A percentile compares a stretch with the other conserved stretches of the same genome.
phyloP scores from a whole-genome alignment of 805 yeast species.

The Sugiyamaella floridensis region DNA sequence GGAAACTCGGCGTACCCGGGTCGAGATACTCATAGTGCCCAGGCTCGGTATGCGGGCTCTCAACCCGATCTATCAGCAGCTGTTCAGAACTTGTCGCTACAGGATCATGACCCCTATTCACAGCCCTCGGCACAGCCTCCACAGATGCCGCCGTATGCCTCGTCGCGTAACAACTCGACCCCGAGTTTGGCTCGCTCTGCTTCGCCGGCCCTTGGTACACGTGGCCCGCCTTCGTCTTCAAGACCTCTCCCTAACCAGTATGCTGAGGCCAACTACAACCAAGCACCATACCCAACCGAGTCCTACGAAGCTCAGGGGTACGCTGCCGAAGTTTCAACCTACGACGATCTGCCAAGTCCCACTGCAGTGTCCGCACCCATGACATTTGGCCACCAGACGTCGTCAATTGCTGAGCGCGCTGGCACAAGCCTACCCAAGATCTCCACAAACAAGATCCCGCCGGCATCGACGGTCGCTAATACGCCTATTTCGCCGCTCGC shows the following conservation, averaged over 20 bases:
- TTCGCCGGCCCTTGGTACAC: not conserved
- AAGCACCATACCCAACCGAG: slow-evolving; percentile 5
- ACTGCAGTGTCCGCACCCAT: slow-evolving; percentile 17
- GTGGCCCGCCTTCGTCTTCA: slow-evolving; percentile 2
- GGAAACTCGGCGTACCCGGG: too few relatives aligned
- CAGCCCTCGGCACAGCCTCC: slow-evolving; percentile 11
- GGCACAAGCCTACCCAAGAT: slow-evolving; percentile 18
- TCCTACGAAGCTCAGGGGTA: not conserved
- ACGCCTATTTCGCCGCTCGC: slow-evolving; percentile 17
- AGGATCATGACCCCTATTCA: slow-evolving; percentile 4
- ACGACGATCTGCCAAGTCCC: slow-evolving; percentile 9
- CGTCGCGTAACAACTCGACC: not conserved
- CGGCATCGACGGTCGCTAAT: slow-evolving; percentile 15
- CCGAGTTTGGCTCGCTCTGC: slow-evolving; percentile 1
- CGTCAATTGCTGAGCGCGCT: slow-evolving; percentile 31
- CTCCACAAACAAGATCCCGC: slow-evolving; percentile 21
- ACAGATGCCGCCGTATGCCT: not conserved
- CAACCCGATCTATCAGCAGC: slow-evolving; percentile 12
- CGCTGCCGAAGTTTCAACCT: not conserved
- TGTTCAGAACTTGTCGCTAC: slow-evolving; percentile 10
- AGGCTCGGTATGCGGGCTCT: slow-evolving; percentile 1
- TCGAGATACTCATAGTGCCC: not conserved
- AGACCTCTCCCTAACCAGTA: slow-evolving; percentile 8
- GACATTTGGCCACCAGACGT: slow-evolving; percentile 32
- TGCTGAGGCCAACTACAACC: slow-evolving; percentile 4